phyloP scores from a whole-genome alignment of 2,329 filamentous ascomycete species.

The Byssoonygena ceratinophila region DNA sequence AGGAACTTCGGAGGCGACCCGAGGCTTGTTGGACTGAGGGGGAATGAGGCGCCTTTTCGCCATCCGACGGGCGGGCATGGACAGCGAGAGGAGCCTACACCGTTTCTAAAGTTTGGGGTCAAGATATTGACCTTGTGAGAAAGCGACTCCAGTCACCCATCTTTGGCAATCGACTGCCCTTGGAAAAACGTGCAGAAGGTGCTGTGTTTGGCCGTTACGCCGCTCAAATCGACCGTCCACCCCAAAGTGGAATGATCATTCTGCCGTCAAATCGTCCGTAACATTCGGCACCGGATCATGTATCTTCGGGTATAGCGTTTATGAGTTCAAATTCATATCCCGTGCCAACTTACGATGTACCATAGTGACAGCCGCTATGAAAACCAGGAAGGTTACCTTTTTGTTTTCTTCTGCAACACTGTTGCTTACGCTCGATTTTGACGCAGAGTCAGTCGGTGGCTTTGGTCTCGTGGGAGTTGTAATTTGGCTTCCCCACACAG shows the following conservation, averaged over 20 bases:
- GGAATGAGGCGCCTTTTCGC: not conserved
- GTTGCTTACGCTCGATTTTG: not conserved
- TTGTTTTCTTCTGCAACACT: not conserved
- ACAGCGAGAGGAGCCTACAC: not conserved
- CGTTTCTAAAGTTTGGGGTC: not conserved
- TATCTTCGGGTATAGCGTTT: no score
- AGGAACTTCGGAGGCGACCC: not conserved
- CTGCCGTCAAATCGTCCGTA: no score
- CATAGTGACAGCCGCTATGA: not conserved
- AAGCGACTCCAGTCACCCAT: not conserved
- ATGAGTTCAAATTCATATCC: no score
- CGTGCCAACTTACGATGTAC: not conserved
- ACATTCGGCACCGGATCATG: no score
- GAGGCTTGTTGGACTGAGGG: no score
- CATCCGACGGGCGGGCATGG: not conserved
- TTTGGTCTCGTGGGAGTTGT: not conserved
- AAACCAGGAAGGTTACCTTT: not conserved
- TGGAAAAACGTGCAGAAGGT: not conserved
- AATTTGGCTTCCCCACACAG: not conserved
- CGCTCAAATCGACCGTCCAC: not conserved
- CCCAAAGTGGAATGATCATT: not conserved
- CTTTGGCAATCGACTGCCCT: not conserved
- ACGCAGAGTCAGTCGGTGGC: not conserved
- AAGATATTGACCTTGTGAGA: not conserved
- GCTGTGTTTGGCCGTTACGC: not conserved